Base-by-base conservation (phyloP, 2,329 filamentous ascomycete genomes). In the Fusarium incarnatum region DNA sequence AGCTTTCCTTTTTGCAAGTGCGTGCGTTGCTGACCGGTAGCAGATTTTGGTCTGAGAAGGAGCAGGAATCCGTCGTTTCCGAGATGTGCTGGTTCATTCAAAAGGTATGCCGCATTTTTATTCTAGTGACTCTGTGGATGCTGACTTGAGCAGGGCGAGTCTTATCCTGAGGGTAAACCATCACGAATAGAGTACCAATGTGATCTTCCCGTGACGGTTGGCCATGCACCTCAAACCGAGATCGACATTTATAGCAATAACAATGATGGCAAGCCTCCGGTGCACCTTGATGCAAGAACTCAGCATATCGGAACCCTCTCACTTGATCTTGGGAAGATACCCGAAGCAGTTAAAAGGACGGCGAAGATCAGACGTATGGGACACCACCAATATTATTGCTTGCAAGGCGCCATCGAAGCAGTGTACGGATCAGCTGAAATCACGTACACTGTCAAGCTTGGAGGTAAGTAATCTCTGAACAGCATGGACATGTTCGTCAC, bases 61-160 rank as follows among this genome's bases (percentile, higher is more conserved):
- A 81, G 64, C 73, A 77, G 41, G 77, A 78, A 49, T 76, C 73
- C 68, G 75, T 81, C 13, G 78, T 79, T 7, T 72, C 75, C 13
- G 79, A 80, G 49, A 81, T 81, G 79, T 79, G 79, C 34, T 81
- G 79, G 79, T 81, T 81, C 57, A 81, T 81, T 53, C 71, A 71
- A 50, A 81, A 81, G 77, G 79, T 81, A 70, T 30, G 68, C 11
- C 34, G 16, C 40, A n/a, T 6, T 18, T 18, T 15, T 40, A 30
- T 23, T 2, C 12, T 12, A 25, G 22, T 25, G 13, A 20, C 12
- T 32, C 16, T 28, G 41, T 15, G 44, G 3, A 18, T 44, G 37
- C 56, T 70, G 44, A 73, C 45, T 42, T 50, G 6, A 45, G 10
- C n/a, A 81, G 79, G 79, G 79, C 25, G 76, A 81, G 60, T 80